Evolutionary conservation across 306 rosid species (phyloP).

Genomic region (Gleditsia sinensis): DNA sequence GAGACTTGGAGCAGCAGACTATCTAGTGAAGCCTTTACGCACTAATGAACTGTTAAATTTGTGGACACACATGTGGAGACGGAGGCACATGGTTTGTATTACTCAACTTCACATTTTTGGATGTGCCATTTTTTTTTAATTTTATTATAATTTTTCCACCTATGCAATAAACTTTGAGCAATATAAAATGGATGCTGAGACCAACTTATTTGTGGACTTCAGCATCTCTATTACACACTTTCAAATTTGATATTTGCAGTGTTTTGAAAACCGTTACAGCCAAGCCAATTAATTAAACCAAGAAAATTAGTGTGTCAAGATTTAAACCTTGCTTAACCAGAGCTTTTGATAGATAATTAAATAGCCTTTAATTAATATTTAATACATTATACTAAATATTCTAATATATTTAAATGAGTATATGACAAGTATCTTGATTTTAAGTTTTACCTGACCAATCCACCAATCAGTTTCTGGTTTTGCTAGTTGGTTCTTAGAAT

Average conservation of each 20-base stretch:
- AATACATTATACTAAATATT: neutral
- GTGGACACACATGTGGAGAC: conserved; percentile 99
- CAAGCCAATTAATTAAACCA: neutral
- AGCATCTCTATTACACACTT: conserved; percentile 15
- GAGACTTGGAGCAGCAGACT: conserved; percentile 98
- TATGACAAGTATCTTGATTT: conserved; percentile 19
- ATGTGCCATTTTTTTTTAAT: conserved; percentile 3
- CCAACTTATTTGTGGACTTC: conserved; percentile 7
- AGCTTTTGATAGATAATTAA: conserved; percentile 8
- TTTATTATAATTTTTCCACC: neutral
- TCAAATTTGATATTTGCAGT: neutral
- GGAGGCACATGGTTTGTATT: conserved; percentile 90
- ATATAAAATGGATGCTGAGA: conserved; percentile 3
- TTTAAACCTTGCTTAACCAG: neutral
- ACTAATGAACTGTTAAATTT: conserved; percentile 91
- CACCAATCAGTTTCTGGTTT: conserved; percentile 9
- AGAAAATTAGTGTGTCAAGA: neutral
- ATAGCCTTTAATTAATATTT: neutral
- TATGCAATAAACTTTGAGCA: neutral
- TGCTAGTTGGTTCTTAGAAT: neutral
- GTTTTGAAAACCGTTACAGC: conserved; percentile 25
- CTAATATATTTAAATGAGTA: neutral
- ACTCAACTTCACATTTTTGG: conserved; percentile 31
- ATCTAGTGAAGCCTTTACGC: conserved; percentile 97
- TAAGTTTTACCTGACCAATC: neutral